phyloP scores from a whole-genome alignment of 441 rosid genomes.

The Theobroma grandiflorum region DNA sequence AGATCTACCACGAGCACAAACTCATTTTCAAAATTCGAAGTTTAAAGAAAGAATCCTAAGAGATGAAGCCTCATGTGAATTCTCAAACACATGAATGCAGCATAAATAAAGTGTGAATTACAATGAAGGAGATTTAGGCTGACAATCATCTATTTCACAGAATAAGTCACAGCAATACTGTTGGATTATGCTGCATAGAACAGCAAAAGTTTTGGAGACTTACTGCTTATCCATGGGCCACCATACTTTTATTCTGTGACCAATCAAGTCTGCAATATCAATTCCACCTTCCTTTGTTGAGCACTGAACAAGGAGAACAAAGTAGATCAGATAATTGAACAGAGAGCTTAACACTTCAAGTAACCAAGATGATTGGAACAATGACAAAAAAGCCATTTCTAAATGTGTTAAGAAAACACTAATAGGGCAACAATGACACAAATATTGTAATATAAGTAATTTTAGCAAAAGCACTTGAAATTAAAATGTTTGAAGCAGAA shows the following conservation, averaged over 20 bases:
- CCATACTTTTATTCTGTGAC: conserved; percentile 93
- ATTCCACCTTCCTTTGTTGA: conserved; percentile 59
- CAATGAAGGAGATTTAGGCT: neutral
- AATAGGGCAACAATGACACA: neutral
- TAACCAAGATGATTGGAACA: neutral
- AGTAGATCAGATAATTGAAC: conserved; percentile 35
- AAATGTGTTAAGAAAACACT: conserved; percentile 5
- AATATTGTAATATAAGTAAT: neutral
- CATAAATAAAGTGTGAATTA: neutral
- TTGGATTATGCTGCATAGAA: neutral
- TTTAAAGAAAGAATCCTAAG: neutral
- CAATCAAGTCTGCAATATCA: conserved; percentile 78
- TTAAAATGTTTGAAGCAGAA: no score
- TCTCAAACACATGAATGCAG: conserved; percentile 1
- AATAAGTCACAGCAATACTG: neutral
- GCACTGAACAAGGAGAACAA: conserved; percentile 60
- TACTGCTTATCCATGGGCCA: conserved; percentile 99
- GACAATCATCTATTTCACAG: conserved; percentile 12
- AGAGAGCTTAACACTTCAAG: conserved; percentile 5
- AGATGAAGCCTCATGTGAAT: neutral
- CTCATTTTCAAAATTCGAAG: conserved; percentile 11
- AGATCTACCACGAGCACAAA: neutral
- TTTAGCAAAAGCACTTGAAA: conserved; percentile 1
- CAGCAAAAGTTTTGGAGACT: conserved; percentile 41
- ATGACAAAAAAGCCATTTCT: neutral